Base-by-base conservation (phyloP, 2,329 filamentous ascomycete genomes). In the Pseudocercospora ulei region DNA sequence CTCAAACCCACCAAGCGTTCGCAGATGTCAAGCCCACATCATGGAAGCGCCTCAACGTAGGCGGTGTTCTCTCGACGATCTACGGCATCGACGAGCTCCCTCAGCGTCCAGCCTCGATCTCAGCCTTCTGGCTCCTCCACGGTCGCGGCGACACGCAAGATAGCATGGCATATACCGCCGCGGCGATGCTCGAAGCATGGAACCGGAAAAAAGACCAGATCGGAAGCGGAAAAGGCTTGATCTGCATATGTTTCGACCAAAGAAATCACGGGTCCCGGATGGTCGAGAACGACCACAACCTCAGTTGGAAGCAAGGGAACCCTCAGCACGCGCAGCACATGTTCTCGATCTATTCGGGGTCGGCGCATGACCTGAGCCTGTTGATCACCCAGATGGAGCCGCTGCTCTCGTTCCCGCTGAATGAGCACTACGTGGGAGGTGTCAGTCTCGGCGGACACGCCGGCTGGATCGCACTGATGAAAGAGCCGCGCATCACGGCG, bases 91-190 rank as follows among this genome's bases (percentile, higher is more conserved):
- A 76, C 18, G 83, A 94, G 56, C 70, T 94, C 0, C 66, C 76
- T 1, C 37, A 67, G 0, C 41, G 58, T 2, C 8, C 51, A 5
- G 62, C 69, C 8, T 65, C 70, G 3, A 66, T 93, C 22, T 78
- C 85, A 14, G 83, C 82, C 53, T 73, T 96, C n/a, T 95, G 87
- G 84, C 76, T 96, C 7, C 73, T 95, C 11, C 86, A 96, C 57
- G 83, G 83, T 2, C 76, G 90, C 14, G 70, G 80, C 0, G 71
- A 78, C 38, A 75, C 68, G 0, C 78, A 82, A 56, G 74, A 75
- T 39, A 73, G 73, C 46, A 95, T 96, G 87, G 68, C 69, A 1
- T 75, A 75, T 17, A 72, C 90, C 38, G 87, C 85, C 2, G 65
- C 70, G n/a, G 71, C 73, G 4, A 68, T 76, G 7, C 70, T 95